Evolutionary conservation across 2,329 filamentous ascomycete species (phyloP).

Genomic region (Clonostachys byssicola): DNA sequence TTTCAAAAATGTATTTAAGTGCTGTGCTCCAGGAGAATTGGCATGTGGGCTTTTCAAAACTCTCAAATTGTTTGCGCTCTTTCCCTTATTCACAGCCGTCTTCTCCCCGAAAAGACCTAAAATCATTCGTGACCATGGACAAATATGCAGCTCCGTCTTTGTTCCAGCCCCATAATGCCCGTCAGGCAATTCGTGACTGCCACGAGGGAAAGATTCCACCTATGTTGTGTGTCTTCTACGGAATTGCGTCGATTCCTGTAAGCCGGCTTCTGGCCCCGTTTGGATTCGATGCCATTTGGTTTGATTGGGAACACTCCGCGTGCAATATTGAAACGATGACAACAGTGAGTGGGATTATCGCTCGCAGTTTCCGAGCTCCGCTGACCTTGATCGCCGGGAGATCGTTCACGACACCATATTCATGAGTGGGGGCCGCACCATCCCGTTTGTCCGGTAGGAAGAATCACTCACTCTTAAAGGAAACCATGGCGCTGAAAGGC

Average conservation of each 20-base stretch:
- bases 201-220: slow-evolving; percentile 38
- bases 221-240: slow-evolving; percentile 34
- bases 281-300: slow-evolving; percentile 35
- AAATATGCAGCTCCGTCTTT: slow-evolving; percentile 37
- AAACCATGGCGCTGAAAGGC: no score
- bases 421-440: slow-evolving; percentile 37
- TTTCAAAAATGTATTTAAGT: no score
- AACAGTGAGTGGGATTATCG: slow-evolving; percentile 1
- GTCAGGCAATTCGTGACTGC: slow-evolving; percentile 39
- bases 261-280: slow-evolving; percentile 34
- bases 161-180: slow-evolving; percentile 37
- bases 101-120: no score
- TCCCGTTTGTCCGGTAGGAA: slow-evolving; percentile 31
- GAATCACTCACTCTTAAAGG: no score
- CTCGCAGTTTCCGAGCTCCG: no score
- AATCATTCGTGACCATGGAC: slow-evolving; percentile 18
- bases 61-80: no score
- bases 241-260: slow-evolving; percentile 29
- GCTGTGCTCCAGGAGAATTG: no score
- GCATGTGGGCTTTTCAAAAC: no score
- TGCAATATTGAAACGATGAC: slow-evolving; percentile 44
- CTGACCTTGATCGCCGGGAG: slow-evolving; percentile 33
- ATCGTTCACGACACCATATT: slow-evolving; percentile 42
- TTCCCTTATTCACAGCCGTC: no score
- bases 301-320: slow-evolving; percentile 43